phyloP scores from a whole-genome alignment of 2,329 filamentous ascomycete species.

The Geosmithia putterillii region DNA sequence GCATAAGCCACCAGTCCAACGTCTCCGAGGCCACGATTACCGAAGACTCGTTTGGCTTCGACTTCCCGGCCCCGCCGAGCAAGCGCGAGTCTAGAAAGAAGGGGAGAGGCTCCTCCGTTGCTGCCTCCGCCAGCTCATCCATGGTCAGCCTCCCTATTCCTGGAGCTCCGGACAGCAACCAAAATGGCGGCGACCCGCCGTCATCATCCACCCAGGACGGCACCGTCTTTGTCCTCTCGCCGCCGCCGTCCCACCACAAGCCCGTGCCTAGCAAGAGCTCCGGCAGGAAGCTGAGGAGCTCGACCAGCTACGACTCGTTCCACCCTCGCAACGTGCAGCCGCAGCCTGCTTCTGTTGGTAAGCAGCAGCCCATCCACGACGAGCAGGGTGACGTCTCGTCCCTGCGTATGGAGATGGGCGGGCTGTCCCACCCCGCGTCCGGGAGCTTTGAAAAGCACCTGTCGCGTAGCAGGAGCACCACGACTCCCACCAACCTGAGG shows the following conservation, averaged over 20 bases:
- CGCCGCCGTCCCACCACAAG: slow-evolving; percentile 1
- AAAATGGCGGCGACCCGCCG: not conserved
- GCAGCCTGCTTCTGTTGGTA: slow-evolving; percentile 8
- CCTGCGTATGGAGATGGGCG: slow-evolving; percentile 10
- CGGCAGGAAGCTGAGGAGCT: not conserved
- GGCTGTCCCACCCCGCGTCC: not conserved
- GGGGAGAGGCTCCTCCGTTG: not conserved
- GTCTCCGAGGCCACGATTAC: slow-evolving; percentile 16
- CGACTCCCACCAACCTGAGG: not conserved
- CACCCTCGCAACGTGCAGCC: not conserved
- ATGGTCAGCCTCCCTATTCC: not conserved
- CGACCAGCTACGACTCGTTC: slow-evolving; percentile 5
- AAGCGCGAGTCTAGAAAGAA: not conserved
- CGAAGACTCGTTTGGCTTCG: slow-evolving; percentile 17
- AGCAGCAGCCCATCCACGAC: slow-evolving; percentile 13
- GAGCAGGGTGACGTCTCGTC: slow-evolving; percentile 9
- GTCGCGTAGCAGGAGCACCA: not conserved
- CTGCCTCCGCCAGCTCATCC: not conserved
- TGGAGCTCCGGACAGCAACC: not conserved
- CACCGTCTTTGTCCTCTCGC: slow-evolving; percentile 1
- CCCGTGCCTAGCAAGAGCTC: not conserved
- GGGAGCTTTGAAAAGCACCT: not conserved
- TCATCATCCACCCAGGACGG: slow-evolving; percentile 1
- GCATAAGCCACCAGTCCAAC: slow-evolving; percentile 12
- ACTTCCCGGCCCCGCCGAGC: slow-evolving; percentile 19